These are phyloP conservation scores for Cytospora mali DNA, from an alignment of 2,329 filamentous ascomycete species.

Conservation along the genomic window DNA sequence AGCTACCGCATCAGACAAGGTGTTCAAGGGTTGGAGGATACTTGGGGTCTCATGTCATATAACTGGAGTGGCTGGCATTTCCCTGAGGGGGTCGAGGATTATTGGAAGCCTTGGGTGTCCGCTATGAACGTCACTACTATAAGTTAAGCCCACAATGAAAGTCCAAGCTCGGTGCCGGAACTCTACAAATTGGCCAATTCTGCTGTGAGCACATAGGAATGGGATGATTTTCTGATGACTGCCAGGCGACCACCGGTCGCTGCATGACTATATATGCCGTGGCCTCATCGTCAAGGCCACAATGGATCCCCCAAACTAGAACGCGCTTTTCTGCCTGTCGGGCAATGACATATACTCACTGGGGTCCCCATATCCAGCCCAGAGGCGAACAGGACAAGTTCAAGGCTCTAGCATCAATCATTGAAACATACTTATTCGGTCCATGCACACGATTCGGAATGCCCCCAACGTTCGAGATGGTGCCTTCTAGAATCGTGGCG, in stretches of 20 bases:
- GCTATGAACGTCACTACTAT: constrained; percentile 40
- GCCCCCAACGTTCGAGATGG: constrained; percentile 5
- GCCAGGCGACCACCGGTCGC: background rate
- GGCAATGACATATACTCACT: background rate
- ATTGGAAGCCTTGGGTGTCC: constrained; percentile 54
- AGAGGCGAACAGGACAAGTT: constrained; percentile 19
- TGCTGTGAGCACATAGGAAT: background rate
- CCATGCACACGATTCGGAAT: constrained; percentile 15
- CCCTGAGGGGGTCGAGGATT: constrained; percentile 47
- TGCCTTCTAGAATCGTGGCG: background rate
- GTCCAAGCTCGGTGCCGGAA: background rate
- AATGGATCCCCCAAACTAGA: background rate
- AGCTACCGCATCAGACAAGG: constrained; percentile 50
- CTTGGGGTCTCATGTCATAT: constrained; percentile 51
- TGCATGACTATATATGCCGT: background rate
- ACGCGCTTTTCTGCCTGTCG: background rate
- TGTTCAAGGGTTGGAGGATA: constrained; percentile 48
- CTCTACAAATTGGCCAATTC: background rate
- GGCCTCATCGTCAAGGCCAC: background rate
- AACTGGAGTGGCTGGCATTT: constrained; percentile 52
- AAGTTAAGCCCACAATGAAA: background rate
- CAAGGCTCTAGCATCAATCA: constrained; percentile 4
- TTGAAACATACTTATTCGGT: constrained; percentile 11
- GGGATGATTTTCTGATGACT: background rate
- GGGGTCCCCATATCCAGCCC: constrained; percentile 1